phyloP scores from a whole-genome alignment of 2,329 filamentous ascomycete genomes.

The Calonectria pseudoturangicola region DNA sequence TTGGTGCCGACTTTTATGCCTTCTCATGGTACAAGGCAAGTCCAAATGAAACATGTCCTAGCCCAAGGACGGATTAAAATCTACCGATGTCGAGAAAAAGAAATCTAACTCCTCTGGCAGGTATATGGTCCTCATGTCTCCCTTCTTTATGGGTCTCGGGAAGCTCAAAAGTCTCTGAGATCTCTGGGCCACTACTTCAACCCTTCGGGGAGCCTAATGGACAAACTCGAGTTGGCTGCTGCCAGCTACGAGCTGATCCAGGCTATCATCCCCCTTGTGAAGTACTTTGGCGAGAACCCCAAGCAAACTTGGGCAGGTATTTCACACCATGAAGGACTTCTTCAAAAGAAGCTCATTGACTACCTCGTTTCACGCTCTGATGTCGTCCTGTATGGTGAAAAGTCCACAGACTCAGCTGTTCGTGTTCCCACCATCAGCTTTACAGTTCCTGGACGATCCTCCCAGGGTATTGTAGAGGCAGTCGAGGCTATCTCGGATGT shows the following conservation, averaged over 20 bases:
- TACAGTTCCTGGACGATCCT: not conserved
- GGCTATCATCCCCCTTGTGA: slow-evolving; percentile 8
- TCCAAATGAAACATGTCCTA: not conserved
- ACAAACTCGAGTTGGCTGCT: slow-evolving; percentile 8
- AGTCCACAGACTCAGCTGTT: not conserved
- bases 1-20: slow-evolving; percentile 19
- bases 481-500: slow-evolving; percentile 75
- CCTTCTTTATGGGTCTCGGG: slow-evolving; percentile 1
- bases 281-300: slow-evolving; percentile 3
- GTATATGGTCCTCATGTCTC: slow-evolving; percentile 19
- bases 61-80: not conserved
- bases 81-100: not conserved
- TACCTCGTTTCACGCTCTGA: slow-evolving; percentile 3
- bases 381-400: not conserved
- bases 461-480: slow-evolving; percentile 1
- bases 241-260: slow-evolving; percentile 16
- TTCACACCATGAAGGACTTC: slow-evolving; percentile 6
- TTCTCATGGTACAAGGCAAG: slow-evolving; percentile 24
- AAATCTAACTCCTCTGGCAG: not conserved
- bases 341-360: slow-evolving; percentile 12
- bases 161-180: slow-evolving; percentile 12
- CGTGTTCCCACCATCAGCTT: slow-evolving; percentile 14
- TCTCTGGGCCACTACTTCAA: slow-evolving; percentile 20
- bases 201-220: slow-evolving; percentile 11
- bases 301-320: slow-evolving; percentile 11